phyloP scores from a whole-genome alignment of 1,139 yeast species.

The Spencermartinsiella ligniputridi region DNA sequence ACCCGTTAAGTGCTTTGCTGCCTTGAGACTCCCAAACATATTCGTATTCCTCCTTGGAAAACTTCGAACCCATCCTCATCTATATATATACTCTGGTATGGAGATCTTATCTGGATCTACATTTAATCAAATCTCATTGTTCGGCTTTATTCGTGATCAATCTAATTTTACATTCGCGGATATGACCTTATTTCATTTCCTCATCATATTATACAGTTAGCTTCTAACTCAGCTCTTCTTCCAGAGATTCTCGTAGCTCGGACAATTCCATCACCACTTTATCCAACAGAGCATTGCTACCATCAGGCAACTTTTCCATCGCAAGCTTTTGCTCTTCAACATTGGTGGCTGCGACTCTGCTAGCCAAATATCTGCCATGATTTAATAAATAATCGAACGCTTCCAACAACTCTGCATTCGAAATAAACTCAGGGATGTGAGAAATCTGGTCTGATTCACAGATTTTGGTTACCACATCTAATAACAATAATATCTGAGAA shows the following conservation, averaged over 20 bases:
- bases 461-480: slow-evolving; percentile 47
- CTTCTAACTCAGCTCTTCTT: neutral
- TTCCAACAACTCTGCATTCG: slow-evolving; percentile 42
- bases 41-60: no score
- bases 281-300: slow-evolving; percentile 18
- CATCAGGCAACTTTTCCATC: slow-evolving; percentile 22
- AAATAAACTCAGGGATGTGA: slow-evolving; percentile 10
- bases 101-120: no score
- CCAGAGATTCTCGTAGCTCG: slow-evolving; percentile 23
- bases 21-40: no score
- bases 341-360: slow-evolving; percentile 61
- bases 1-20: no score
- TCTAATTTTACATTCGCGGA: slow-evolving; percentile 3
- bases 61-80: no score
- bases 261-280: slow-evolving; percentile 23
- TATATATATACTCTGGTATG: no score
- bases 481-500: slow-evolving; percentile 64
- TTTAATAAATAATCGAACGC: slow-evolving; percentile 67
- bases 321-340: slow-evolving; percentile 58
- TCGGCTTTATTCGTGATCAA: slow-evolving; percentile 1
- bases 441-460: slow-evolving; percentile 35
- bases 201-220: neutral
- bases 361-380: slow-evolving; percentile 78
- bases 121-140: no score
- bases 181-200: neutral